Conservation (phyloP, 495 filamentous ascomycete genomes). For the Podospora comata region DNA sequence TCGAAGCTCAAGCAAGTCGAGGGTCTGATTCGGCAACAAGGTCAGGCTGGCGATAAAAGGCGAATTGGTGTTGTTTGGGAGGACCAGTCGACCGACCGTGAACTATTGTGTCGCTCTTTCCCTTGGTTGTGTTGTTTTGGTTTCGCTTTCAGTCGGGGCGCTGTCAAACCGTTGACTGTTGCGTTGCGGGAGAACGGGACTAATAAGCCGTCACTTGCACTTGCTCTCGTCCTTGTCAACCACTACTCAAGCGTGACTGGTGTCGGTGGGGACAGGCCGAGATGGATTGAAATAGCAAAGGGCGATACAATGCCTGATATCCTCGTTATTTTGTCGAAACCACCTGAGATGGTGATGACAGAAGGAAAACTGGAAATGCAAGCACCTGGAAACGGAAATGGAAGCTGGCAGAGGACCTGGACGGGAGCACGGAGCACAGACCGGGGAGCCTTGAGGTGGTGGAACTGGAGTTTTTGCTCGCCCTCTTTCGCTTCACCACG, state of each 20-base stretch:
- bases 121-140: background rate
- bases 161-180: background rate
- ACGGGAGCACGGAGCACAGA: background rate
- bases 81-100: background rate
- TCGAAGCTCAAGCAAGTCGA: background rate
- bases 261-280: background rate
- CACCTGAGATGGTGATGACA: background rate
- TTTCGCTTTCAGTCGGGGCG: background rate
- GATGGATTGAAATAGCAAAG: background rate
- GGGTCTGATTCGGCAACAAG: background rate
- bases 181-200: background rate
- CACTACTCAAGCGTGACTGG: background rate
- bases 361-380: background rate
- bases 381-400: background rate
- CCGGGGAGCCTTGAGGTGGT: background rate
- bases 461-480: conserved; percentile 5
- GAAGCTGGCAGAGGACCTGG: background rate
- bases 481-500: conserved; percentile 2
- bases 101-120: background rate
- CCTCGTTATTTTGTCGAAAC: background rate
- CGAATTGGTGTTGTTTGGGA: background rate
- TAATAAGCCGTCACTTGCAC: background rate
- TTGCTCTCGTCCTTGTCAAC: background rate
- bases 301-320: background rate
- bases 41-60: background rate